Base-by-base conservation (phyloP, 2,329 filamentous ascomycete genomes). In the Leptographium wingfieldii region DNA sequence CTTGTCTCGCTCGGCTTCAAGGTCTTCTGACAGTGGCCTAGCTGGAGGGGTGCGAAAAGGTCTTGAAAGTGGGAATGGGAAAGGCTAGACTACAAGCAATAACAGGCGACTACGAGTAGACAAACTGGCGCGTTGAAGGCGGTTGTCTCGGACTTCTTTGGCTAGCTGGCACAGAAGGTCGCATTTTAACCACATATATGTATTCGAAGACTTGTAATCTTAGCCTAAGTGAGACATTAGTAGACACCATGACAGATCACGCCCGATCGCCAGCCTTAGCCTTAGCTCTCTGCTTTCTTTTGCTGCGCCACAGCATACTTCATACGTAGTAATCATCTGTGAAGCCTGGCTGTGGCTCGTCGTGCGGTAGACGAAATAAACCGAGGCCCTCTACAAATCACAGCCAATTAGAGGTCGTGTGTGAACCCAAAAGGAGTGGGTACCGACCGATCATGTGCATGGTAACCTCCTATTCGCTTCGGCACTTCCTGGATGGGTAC, bases 181-280 rank as follows among this genome's bases (percentile, higher is more conserved):
- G 51, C 29, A 29, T 33, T 29, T 9, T 11, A 35, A 22, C 14
- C 29, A 33, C 31, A 29, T 16, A 16, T 2, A 54, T 14, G 12
- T 9, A 35, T 29, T 27, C 10, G 35, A 67, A 70, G 69, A 72
- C 70, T 68, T 62, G 62, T 57, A 62, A 48, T 58, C 58, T 61
- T 61, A 38, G 52, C 62, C 46, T 62, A 62, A 49, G 60, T 71
- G 67, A 72, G 70, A 72, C 70, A 72, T 61, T 55, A 62, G 66
- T 66, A 65, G 69, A 69, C 69, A 69, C 69, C 55, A 46, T 16
- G 25, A 48, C 29, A 48, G 7, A 6, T 7, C 25, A 12, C 4
- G 19, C 33, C 31, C 16, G 6, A 29, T 22, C 38, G 46, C 56
- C 49, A 51, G 43, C 43, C 43, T 58, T 52, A 31, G 31, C 5